phyloP scores from a whole-genome alignment of 306 rosid species.

The Myrica gale region DNA sequence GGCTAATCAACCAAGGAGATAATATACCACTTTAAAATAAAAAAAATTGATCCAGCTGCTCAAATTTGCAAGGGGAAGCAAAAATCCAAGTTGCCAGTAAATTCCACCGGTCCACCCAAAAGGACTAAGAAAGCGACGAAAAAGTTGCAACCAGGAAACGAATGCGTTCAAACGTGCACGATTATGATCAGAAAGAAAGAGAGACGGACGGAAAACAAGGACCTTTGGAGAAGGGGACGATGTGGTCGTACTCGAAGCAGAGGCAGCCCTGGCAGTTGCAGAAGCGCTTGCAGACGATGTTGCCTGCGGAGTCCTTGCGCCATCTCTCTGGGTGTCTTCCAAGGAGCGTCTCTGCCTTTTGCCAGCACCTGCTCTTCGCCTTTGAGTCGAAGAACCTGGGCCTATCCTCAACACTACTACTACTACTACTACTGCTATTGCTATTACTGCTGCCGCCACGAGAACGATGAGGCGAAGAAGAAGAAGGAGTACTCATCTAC shows the following conservation, averaged over 20 bases:
- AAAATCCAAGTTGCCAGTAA: not conserved
- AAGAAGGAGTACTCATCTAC: slow-evolving; percentile 43
- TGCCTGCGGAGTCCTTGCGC: slow-evolving; percentile 93
- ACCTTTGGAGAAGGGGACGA: slow-evolving; percentile 88
- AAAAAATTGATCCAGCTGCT: slow-evolving; percentile 8
- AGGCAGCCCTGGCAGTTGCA: slow-evolving; percentile 86
- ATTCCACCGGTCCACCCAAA: not conserved
- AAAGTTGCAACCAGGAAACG: slow-evolving; percentile 6
- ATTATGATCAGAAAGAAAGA: not conserved
- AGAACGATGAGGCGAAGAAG: slow-evolving; percentile 51
- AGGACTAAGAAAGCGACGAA: not conserved
- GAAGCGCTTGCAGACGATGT: slow-evolving; percentile 89
- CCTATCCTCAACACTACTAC: slow-evolving; percentile 45
- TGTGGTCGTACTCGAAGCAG: slow-evolving; percentile 94
- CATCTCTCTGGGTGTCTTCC: slow-evolving; percentile 98
- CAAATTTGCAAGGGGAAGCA: not conserved
- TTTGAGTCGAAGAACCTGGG: slow-evolving; percentile 66
- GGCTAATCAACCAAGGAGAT: not conserved
- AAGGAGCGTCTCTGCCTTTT: slow-evolving; percentile 57
- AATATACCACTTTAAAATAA: not conserved
- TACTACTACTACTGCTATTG: slow-evolving; percentile 5
- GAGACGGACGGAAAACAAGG: not conserved
- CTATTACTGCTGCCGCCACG: slow-evolving; percentile 38
- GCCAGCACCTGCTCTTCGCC: slow-evolving; percentile 68
- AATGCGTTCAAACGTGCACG: not conserved